Evolutionary conservation across 2,329 filamentous ascomycete genomes (phyloP), one percentile per base, ranked within the genome.

Genomic region (Ceratocystis smalleyi): DNA sequence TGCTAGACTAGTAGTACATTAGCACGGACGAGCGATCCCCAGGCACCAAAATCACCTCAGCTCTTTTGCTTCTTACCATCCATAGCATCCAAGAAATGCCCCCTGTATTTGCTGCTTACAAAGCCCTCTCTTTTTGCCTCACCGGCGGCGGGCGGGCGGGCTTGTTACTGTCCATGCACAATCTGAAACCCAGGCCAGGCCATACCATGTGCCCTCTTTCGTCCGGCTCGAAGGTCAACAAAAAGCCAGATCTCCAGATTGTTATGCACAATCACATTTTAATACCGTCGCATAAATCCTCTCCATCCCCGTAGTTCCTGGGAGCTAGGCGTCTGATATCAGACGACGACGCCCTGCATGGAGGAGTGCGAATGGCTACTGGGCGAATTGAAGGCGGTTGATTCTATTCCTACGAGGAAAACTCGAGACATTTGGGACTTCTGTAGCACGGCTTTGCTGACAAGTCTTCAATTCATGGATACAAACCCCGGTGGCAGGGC

Each of bases 391-490:
- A 40, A 40, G 35, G 35, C 35, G 12, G 35, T 12, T 27, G 10
- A 1, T 27, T 22, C 2, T 5, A 27, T 51, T 51, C 47, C 24
- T 15, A 24, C 8, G 35, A 19, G 54, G 6, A 19, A 32, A 17
- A 32, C 15, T 40, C 35, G 35, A 57, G 54, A 35, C 54, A 57
- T 10, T n/a, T n/a, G 27, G 54, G 27, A n/a, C 17, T 30, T 35
- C 30, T 57, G 54, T 57, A 57, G 19, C 19, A 27, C 24, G 8
- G 30, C 27, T n/a, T 35, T n/a, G 27, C 54, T 57, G 32, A 7
- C n/a, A 57, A 57, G 54, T 57, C 24, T 57, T 57, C n/a, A 57
- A 57, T 57, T 57, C 30, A 57, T 35, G 30, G 32, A 17, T 57
- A 57, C 10, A 17, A 57, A 57, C 19, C 27, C 30, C 22, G 24